A percentile compares a stretch with the other conserved stretches of the same genome.
Evolutionary conservation across 1,284 basidiomycete genomes (phyloP).

Genomic region (Ustilago esculenta): DNA sequence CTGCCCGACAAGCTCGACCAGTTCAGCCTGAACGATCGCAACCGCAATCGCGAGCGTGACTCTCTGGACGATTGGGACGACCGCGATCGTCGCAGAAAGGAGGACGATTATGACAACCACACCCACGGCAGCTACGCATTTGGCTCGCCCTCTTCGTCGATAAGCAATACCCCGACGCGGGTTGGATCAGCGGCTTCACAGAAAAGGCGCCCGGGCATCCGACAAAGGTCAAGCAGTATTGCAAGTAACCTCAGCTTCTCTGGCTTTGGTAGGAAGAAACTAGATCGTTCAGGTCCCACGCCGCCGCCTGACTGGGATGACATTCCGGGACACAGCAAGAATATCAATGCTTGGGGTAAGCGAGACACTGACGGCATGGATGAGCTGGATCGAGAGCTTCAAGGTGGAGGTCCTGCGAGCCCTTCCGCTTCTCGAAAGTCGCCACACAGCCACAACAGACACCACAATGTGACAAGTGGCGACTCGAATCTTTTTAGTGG

Average conservation of each 20-base stretch:
- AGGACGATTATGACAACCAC: constrained; percentile 25
- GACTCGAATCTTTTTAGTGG: no score
- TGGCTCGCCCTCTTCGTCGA: constrained; percentile 26
- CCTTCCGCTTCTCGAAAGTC: constrained; percentile 19
- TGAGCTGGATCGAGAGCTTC: constrained; percentile 57
- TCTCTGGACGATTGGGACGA: constrained; percentile 12
- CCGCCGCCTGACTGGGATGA: constrained; percentile 41
- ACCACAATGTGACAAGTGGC: constrained; percentile 10
- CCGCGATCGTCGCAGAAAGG: constrained; percentile 13
- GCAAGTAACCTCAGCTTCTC: constrained; percentile 41
- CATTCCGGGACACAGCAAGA: constrained; percentile 33
- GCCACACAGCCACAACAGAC: constrained; percentile 14
- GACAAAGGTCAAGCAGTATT: constrained; percentile 34
- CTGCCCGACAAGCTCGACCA: constrained; percentile 29
- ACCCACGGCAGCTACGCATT: constrained; percentile 36
- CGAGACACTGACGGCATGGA: constrained; percentile 40
- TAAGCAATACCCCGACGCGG: constrained; percentile 36
- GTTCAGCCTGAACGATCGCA: constrained; percentile 18
- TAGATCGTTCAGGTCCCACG: constrained; percentile 32
- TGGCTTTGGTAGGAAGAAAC: constrained; percentile 32
- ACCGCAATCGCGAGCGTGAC: constrained; percentile 3
- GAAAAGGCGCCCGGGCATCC: constrained; percentile 21
- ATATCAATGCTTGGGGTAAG: constrained; percentile 18
- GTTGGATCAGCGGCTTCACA: constrained; percentile 32
- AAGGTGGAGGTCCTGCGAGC: constrained; percentile 24